These are phyloP conservation scores for Populus simonii DNA, from an alignment of 345 rosid species.

Conservation along the genomic window DNA sequence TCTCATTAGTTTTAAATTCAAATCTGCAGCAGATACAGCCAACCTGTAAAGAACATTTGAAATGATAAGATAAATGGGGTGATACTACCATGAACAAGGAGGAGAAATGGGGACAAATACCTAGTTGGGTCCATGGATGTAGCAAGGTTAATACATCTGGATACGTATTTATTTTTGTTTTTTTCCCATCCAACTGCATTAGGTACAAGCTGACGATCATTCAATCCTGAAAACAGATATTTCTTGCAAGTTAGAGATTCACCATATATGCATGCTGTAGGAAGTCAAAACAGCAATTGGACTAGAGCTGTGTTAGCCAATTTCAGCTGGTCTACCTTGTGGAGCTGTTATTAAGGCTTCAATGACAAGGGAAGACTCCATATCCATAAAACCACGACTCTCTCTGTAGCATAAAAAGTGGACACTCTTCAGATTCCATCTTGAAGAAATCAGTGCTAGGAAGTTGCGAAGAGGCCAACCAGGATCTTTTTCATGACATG, in stretches of 20 bases:
- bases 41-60: slow-evolving; percentile 45
- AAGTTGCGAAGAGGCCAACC: slow-evolving; percentile 98
- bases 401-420: slow-evolving; percentile 83
- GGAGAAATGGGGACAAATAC: slow-evolving; percentile 29
- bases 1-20: slow-evolving; percentile 92
- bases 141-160: slow-evolving; percentile 75
- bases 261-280: slow-evolving; percentile 3
- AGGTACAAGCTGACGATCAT: slow-evolving; percentile 44
- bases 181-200: slow-evolving; percentile 91
- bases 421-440: slow-evolving; percentile 70
- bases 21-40: slow-evolving; percentile 87
- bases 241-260: slow-evolving; percentile 4
- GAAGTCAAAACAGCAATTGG: slow-evolving; percentile 12
- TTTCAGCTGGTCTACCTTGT: slow-evolving; percentile 56
- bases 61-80: slow-evolving; percentile 10
- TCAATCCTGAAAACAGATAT: slow-evolving; percentile 43
- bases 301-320: slow-evolving; percentile 30
- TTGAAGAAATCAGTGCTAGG: slow-evolving; percentile 64
- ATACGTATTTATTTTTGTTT: slow-evolving; percentile 50
- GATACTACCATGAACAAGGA: slow-evolving; percentile 5
- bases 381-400: slow-evolving; percentile 83
- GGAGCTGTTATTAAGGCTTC: slow-evolving; percentile 57
- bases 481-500: slow-evolving; percentile 81
- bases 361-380: slow-evolving; percentile 76
- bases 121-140: slow-evolving; percentile 90